Base-by-base conservation (phyloP, 1,284 basidiomycete species). In the Leccinum griseonigrum region DNA sequence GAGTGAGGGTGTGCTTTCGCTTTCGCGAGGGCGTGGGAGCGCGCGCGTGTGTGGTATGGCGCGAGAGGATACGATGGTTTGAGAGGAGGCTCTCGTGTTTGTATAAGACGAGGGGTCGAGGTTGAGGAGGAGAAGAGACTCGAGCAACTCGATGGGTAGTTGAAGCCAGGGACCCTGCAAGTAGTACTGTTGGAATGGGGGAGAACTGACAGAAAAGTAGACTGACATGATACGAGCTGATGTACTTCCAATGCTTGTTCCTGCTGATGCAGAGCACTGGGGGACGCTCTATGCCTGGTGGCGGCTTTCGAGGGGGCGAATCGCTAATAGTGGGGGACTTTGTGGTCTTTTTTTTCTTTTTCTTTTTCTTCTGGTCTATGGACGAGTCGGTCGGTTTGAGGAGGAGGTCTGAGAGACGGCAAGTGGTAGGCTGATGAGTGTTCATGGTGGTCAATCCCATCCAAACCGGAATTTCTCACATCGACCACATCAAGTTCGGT, bases 201-300 rank as follows among this genome's bases (percentile, higher is more conserved):
- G 13, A n/a, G 31, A 28, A 6, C 31, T 53, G 26, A 28, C 18
- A 26, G 26, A 40, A 32, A 52, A 40, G 50, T 28, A 54, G 46
- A 85, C 87, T 61, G 76, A 92, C 91, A 75, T 93, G 91, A 73
- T 92, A 93, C 28, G 91, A 92, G 73, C 88, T 91, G 75, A 93
- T 92, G 69, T 93, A 92, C 32, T 86, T 83, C 91, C 91, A 92
- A 69, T 93, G 91, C 72, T 93, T 93, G 76, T 92, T 92, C 66
- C 90, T 84, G 77, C 88, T 91, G 67, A 92, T 92, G 71, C 87
- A 90, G 4, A 92, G 80, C 40, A 90, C 84, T 2, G 85, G 80
- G 16, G 84, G 84, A 60, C 76, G 77, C 36, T 76, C 74, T 56
- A 73, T 65, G 8, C 78, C 80, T 22, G 75, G 71, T 34, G 76